Evolutionary conservation across 1,284 basidiomycete genomes (phyloP), one percentile per base, ranked within the genome.

Genomic region (Cryptococcus floricola): DNA sequence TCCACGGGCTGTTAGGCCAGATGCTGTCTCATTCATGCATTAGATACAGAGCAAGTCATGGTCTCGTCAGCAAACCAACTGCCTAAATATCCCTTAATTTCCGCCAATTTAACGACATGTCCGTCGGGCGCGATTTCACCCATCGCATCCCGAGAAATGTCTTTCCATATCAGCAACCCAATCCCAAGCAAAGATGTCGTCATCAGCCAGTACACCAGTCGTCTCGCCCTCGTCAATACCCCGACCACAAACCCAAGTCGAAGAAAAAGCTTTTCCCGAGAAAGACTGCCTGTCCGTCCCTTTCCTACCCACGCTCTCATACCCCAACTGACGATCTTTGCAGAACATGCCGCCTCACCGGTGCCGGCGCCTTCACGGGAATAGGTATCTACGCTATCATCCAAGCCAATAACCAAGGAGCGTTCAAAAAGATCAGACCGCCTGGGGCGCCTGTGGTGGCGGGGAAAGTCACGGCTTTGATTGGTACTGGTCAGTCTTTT

Each of bases 341-440:
- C 57, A 75, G 73, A 6, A 54, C 73, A 47, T 77, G 75, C 62
- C 69, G 71, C 37, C 48, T 76, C 14, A 69, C 68, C 0, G 74
- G 72, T 8, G 65, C 69, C 19, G 65, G 64, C 18, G 63, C 71
- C 0, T 75, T 75, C 48, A 60, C 67, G 0, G 75, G 74, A 7
- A 38, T 75, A 12, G 75, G 75, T n/a, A 42, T 54, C 9, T 77
- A 76, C 58, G 71, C 74, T 14, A 58, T 77, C 14, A 62, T 67
- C 48, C 61, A 70, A 52, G 73, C 73, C 1, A 48, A 49, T 3
- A 46, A 58, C 31, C 70, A 73, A 52, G 74, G 74, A 34, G 69
- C 74, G 7, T 75, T 76, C 44, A 56, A 56, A 5, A 52, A 52
- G 4, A 58, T 68, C 16, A 59, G 71, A 48, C 73, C 73, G 2